Conservation (phyloP, 495 filamentous ascomycete species). For the Podospora comata region DNA sequence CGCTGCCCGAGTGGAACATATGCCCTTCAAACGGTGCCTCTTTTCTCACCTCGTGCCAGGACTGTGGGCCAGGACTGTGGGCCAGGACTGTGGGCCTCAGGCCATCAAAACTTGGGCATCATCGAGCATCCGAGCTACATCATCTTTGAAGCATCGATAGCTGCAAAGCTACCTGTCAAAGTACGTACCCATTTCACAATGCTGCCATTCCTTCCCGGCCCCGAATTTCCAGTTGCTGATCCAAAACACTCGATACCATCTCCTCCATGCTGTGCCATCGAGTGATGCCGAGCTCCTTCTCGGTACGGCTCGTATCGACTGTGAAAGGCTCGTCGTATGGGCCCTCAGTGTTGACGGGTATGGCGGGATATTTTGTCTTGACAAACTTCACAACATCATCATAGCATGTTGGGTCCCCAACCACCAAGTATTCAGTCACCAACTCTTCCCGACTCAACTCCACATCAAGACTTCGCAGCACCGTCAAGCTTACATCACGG, state of each 20-base stretch:
- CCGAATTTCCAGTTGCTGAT: slow-evolving; percentile 35
- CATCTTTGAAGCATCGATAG: background rate
- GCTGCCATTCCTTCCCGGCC: background rate
- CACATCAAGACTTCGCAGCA: slow-evolving; percentile 34
- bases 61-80: background rate
- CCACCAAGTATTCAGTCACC: slow-evolving; percentile 32
- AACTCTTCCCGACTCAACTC: slow-evolving; percentile 21
- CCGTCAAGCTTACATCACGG: slow-evolving; percentile 41
- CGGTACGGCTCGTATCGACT: slow-evolving; percentile 17
- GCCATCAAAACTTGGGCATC: background rate
- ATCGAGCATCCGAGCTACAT: background rate
- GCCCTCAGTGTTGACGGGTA: slow-evolving; percentile 26
- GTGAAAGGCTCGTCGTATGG: slow-evolving; percentile 11
- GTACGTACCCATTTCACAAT: background rate
- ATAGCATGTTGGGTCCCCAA: slow-evolving; percentile 26
- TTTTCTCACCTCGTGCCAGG: background rate
- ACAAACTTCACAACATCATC: slow-evolving; percentile 33
- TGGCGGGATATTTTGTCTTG: slow-evolving; percentile 31
- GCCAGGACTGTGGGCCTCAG: background rate
- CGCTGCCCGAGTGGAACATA: background rate
- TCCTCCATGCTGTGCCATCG: slow-evolving; percentile 32
- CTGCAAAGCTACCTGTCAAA: background rate
- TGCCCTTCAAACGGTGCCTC: background rate
- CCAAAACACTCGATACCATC: slow-evolving; percentile 37
- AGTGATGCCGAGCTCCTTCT: slow-evolving; percentile 37